Base-by-base conservation (phyloP, 345 rosid genomes). In the Eutrema heterophyllum region DNA sequence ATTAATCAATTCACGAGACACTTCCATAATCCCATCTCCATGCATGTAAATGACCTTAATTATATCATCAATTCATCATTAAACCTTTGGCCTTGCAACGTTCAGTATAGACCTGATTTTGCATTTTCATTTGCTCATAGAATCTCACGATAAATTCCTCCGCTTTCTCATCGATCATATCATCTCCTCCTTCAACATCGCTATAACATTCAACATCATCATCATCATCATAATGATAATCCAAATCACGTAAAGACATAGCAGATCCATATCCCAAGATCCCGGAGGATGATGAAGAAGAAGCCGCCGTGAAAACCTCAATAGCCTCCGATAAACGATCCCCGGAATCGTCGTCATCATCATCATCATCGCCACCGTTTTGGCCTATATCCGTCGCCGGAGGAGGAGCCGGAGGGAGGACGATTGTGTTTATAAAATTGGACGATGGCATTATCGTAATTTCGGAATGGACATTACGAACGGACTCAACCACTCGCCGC, bases 81-180 rank as follows among this genome's bases (percentile, higher is more conserved):
- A 68, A 36, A 26, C 64, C 68, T 41, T 78, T 77, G 51, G 73
- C 51, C 52, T 58, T 77, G 68, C 57, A 64, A n/a, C 77, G 77
- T 15, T 77, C 43, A 40, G 43, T 26, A 55, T 73, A 73, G 41
- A 48, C 72, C 36, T 39, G 35, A 50, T 78, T 67, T 71, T 88
- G 92, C 58, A 80, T 73, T 81, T 73, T 84, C 77, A 88, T 88
- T 73, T 88, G 88, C 16, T 67, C 74, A 60, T 90, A 86, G 52
- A 90, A 90, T 10, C 56, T 82, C 27, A 72, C 71, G 7, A 90
- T 90, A 64, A 91, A 91, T 45, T 79, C 80, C 71, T 91, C 97
- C 2, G 97, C 97, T 81, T 88, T 91, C 72, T 54, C 67, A 41
- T 91, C 92, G 33, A 91, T 87, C 92, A 82, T 83, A 21, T 85